Conservation (phyloP, 257 asterid genomes). For the Nicotiana noctiflora region DNA sequence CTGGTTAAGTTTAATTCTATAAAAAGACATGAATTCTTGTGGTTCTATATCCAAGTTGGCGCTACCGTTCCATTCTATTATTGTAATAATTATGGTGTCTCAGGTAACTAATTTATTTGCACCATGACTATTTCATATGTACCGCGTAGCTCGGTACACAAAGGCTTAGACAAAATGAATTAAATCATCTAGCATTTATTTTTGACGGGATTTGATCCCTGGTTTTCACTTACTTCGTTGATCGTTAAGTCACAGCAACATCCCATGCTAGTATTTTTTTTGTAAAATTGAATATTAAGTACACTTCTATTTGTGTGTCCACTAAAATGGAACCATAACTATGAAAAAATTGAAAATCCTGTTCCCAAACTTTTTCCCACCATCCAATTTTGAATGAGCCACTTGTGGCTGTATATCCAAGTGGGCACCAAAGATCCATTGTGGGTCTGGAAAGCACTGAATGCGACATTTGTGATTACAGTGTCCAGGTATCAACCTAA, state of each 20-base stretch:
- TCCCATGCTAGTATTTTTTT: not conserved
- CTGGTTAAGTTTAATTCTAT: not conserved
- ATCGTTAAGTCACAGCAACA: not conserved
- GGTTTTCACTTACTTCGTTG: not conserved
- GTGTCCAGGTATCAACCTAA: not conserved
- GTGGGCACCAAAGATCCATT: constrained; percentile 10
- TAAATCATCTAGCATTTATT: not conserved
- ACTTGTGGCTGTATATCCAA: constrained; percentile 12
- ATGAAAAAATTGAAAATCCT: not conserved
- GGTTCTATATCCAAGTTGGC: not conserved
- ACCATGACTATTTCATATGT: not conserved
- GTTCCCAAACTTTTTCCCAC: not conserved
- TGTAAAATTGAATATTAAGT: not conserved
- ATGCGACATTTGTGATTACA: constrained; percentile 17
- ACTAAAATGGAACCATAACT: not conserved
- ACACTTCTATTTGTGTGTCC: not conserved
- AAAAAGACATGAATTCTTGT: not conserved
- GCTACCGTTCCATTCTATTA: not conserved
- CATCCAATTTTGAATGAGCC: not conserved
- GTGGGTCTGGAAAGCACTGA: not conserved
- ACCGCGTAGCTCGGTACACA: not conserved
- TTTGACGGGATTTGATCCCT: not conserved
- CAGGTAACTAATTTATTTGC: not conserved
- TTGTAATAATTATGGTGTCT: not conserved
- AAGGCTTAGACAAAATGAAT: not conserved